phyloP scores from a whole-genome alignment of 2,329 filamentous ascomycete genomes.

The Pseudogymnoascus sp. region DNA sequence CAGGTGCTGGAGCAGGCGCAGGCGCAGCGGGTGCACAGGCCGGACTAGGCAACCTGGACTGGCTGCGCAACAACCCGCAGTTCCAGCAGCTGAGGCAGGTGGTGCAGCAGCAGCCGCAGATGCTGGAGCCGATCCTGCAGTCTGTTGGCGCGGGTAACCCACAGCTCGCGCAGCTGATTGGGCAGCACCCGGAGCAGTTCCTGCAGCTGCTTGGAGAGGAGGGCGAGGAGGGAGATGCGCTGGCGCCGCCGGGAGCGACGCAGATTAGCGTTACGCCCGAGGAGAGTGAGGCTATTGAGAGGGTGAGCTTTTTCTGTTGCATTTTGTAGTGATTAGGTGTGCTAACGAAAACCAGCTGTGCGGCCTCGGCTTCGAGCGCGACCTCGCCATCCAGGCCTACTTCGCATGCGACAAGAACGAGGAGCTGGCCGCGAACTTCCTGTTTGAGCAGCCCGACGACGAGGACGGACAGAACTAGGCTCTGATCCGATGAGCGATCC shows the following conservation, averaged over 20 bases:
- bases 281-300: conserved; percentile 93
- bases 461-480: conserved; percentile 50
- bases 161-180: conserved; percentile 85
- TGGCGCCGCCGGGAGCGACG: conserved; percentile 76
- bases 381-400: conserved; percentile 94
- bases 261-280: conserved; percentile 90
- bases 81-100: conserved; percentile 97
- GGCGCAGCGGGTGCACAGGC: conserved; percentile 38
- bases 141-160: conserved; percentile 94
- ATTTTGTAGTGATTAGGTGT: conserved; percentile 13
- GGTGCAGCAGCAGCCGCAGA: conserved; percentile 94
- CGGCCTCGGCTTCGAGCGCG: conserved; percentile 84
- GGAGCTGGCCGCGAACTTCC: conserved; percentile 93
- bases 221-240: conserved; percentile 70
- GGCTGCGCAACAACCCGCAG: conserved; percentile 88
- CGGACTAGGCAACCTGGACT: conserved; percentile 76
- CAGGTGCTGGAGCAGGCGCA: conserved; percentile 43
- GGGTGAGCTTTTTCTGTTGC: conserved; percentile 50
- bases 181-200: conserved; percentile 87
- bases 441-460: conserved; percentile 95
- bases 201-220: conserved; percentile 84
- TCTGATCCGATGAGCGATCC: neutral
- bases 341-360: conserved; percentile 57
- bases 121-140: conserved; percentile 97
- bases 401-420: conserved; percentile 99